Evolutionary conservation across 2,329 filamentous ascomycete genomes (phyloP).

Genomic region (Botrytis medusae): DNA sequence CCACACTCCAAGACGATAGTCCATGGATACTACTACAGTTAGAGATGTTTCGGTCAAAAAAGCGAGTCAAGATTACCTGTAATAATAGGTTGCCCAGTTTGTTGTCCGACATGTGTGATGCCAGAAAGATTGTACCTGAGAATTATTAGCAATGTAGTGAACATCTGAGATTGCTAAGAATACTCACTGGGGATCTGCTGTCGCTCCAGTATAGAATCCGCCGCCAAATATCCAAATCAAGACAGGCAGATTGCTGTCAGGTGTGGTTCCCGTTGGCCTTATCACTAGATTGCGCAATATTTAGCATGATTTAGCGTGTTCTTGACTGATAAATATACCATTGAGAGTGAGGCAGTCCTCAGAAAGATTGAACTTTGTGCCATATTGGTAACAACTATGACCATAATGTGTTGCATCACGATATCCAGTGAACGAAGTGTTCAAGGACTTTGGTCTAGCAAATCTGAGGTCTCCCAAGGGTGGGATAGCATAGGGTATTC

Average conservation of each 20-base stretch:
- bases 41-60: background rate
- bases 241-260: slow-evolving; percentile 43
- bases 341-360: slow-evolving; percentile 51
- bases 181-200: slow-evolving; percentile 48
- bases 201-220: slow-evolving; percentile 51
- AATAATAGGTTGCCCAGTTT: slow-evolving; percentile 54
- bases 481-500: slow-evolving; percentile 50
- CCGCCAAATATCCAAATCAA: slow-evolving; percentile 60
- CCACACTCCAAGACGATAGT: slow-evolving; percentile 63
- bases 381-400: slow-evolving; percentile 50
- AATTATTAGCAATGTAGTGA: background rate
- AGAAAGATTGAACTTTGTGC: slow-evolving; percentile 43
- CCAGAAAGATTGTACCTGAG: slow-evolving; percentile 60
- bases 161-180: background rate
- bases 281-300: slow-evolving; percentile 39
- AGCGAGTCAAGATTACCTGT: slow-evolving; percentile 38
- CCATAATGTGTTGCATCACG: slow-evolving; percentile 46
- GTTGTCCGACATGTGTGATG: slow-evolving; percentile 55
- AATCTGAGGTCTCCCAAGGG: slow-evolving; percentile 49
- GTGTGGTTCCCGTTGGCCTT: slow-evolving; percentile 42
- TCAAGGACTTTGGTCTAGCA: slow-evolving; percentile 41
- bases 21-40: slow-evolving; percentile 49
- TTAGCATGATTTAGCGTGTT: background rate
- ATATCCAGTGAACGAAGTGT: slow-evolving; percentile 43
- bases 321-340: slow-evolving; percentile 25